Conservation (phyloP, 345 rosid genomes). For the Lepidium didymum region DNA sequence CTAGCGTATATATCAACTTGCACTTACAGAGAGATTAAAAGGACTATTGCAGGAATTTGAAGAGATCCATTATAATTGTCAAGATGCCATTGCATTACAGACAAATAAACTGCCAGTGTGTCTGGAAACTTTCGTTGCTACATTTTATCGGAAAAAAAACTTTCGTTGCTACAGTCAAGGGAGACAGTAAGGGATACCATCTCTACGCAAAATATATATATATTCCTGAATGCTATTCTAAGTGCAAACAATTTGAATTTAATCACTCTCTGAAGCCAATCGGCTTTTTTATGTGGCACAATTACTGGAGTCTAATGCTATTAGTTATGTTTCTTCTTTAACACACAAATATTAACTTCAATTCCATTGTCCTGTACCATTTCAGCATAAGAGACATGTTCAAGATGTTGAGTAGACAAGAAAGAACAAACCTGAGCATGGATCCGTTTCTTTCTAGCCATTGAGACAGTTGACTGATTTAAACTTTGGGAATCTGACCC, state of each 20-base stretch:
- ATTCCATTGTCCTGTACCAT: neutral
- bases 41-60: neutral
- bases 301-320: neutral
- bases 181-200: neutral
- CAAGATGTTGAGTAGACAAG: constrained; percentile 5
- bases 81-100: neutral
- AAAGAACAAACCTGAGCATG: constrained; percentile 71
- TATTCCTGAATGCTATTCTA: neutral
- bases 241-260: neutral
- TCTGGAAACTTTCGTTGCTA: no score
- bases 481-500: constrained; percentile 66
- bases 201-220: constrained; percentile 1
- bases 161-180: neutral
- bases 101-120: neutral
- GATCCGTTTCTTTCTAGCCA: constrained; percentile 81
- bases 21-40: neutral
- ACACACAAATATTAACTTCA: neutral
- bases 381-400: neutral
- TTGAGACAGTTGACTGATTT: constrained; percentile 62
- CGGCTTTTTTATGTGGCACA: neutral
- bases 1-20: constrained; percentile 1
- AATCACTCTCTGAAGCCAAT: neutral
- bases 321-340: neutral
- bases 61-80: neutral
- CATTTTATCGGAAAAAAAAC: no score